Evolutionary conservation across 495 filamentous ascomycete species (phyloP).

Genomic region (Articulospora tetracladia): DNA sequence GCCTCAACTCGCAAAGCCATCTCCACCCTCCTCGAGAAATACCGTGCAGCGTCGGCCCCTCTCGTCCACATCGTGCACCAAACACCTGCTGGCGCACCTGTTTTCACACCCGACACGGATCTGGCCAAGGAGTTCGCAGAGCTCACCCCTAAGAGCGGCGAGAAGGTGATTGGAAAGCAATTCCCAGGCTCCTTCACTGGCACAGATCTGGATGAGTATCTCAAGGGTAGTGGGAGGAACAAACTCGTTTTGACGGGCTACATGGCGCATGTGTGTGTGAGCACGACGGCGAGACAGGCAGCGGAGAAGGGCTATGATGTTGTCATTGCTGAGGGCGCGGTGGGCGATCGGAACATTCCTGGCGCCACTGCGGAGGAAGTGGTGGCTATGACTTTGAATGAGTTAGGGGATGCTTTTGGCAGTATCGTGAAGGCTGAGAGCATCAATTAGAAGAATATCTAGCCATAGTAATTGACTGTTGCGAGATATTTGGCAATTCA

Average conservation of each 20-base stretch:
- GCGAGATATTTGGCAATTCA: background rate
- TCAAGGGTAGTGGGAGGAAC: slow-evolving; percentile 24
- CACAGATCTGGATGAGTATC: slow-evolving; percentile 26
- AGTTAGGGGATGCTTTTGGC: slow-evolving; percentile 44
- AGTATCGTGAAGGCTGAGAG: slow-evolving; percentile 38
- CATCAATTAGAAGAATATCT: slow-evolving; percentile 19
- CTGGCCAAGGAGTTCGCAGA: slow-evolving; percentile 52
- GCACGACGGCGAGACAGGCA: slow-evolving; percentile 52
- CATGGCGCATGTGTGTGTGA: slow-evolving; percentile 59
- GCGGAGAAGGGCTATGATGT: slow-evolving; percentile 56
- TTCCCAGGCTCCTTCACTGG: slow-evolving; percentile 27
- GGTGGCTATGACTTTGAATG: slow-evolving; percentile 36
- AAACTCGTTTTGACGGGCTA: slow-evolving; percentile 28
- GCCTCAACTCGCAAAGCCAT: slow-evolving; percentile 42
- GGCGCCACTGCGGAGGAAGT: slow-evolving; percentile 34
- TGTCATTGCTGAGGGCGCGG: slow-evolving; percentile 47
- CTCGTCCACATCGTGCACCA: slow-evolving; percentile 56
- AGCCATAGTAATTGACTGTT: background rate
- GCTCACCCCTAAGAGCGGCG: slow-evolving; percentile 35
- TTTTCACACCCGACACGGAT: slow-evolving; percentile 53
- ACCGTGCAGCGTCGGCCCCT: slow-evolving; percentile 42
- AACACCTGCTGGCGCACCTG: slow-evolving; percentile 50
- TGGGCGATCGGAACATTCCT: slow-evolving; percentile 47
- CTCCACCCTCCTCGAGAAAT: slow-evolving; percentile 43
- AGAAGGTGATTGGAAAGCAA: slow-evolving; percentile 38